Evolutionary conservation across 805 yeast species (phyloP), one percentile per base, ranked within the genome.

Genomic region (Teunomyces lycoperdinae): DNA sequence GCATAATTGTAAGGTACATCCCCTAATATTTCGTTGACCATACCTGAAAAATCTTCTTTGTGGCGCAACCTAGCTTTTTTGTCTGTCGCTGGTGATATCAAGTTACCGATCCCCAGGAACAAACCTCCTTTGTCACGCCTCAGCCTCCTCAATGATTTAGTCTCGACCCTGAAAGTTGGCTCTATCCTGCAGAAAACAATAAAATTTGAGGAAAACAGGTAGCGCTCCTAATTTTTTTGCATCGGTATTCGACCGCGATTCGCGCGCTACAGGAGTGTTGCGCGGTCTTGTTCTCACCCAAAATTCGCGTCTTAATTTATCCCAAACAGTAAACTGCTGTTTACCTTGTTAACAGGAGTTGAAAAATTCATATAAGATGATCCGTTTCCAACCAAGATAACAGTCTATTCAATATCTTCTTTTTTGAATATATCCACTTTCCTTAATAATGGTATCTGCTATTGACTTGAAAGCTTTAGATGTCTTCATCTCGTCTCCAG

Each of bases 401-500:
- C 34, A 14, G 17, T 20, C 28, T 5, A n/a, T 17, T 9, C 28
- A 16, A 5, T 13, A 16, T 16, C 17, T 17, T 29, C 30, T 16
- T 42, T 10, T 16, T 30, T 42, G 17, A 28, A 9, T 17, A 20
- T 41, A 29, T 20, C 43, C 30, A 41, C 24, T 20, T 42, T 17
- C 33, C 13, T 30, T 20, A 28, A 34, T 32, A 30, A 58, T 53
- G 64, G 57, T 50, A 17, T 61, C 62, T 39, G 35, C 63, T 9
- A 53, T 68, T 42, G 73, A 69, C 46, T 50, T 66, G 49, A 65
- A 84, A 69, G 88, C 89, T 42, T 75, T 84, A 53, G 71, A 74
- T 48, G 66, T 82, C 44, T 76, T 84, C 54, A 71, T 83, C 67
- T 76, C 76, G 55, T 74, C 85, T 2, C 89, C 90, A 27, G 85